Evolutionary conservation across 768 basidiomycete species (phyloP), one percentile per base, ranked within the genome.

Genomic region (Termitomyces sp.): DNA sequence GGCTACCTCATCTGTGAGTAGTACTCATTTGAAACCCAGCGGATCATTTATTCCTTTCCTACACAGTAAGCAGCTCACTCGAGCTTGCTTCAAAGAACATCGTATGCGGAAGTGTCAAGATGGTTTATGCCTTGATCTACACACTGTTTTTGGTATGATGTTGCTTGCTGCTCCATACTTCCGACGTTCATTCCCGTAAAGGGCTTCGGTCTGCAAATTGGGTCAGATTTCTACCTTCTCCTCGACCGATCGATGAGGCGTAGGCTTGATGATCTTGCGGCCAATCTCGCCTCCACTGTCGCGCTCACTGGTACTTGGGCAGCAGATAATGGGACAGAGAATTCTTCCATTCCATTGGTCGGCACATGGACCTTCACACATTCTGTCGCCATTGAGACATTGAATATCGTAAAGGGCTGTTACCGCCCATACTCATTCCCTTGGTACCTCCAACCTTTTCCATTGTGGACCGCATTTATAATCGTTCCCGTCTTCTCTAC

Each of bases 41-140:
- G 37, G 44, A 49, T 38, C 51, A 56, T 43, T 62, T 41, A 26
- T 47, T 37, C 35, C 50, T 56, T 19, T 62, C 48, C 31, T 23
- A 38, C 12, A 31, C 55, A 74, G 91, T 93, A 63, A 91, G 84
- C 62, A 89, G 89, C 64, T 89, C 90, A 23, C 75, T 92, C 60
- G 90, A 93, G 67, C 72, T 93, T 54, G 90, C 89, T 1, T 91
- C 90, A 1, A 91, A 89, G 69, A 93, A 92, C 60, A 90, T 92
- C 30, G 81, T 91, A 2, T 87, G 85, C 56, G 91, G 90, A 37
- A 87, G 87, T 58, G 89, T 91, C 58, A 89, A 89, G 70, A 88
- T 93, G 85, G 89, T 92, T 17, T 91, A 90, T 58, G 88, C 91
- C n/a, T 75, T 93, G 59, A 90, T 93, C 33, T 92, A 91, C 63